Evolutionary conservation across 306 rosid genomes (phyloP).

Genomic region (Cucumis hystrix): DNA sequence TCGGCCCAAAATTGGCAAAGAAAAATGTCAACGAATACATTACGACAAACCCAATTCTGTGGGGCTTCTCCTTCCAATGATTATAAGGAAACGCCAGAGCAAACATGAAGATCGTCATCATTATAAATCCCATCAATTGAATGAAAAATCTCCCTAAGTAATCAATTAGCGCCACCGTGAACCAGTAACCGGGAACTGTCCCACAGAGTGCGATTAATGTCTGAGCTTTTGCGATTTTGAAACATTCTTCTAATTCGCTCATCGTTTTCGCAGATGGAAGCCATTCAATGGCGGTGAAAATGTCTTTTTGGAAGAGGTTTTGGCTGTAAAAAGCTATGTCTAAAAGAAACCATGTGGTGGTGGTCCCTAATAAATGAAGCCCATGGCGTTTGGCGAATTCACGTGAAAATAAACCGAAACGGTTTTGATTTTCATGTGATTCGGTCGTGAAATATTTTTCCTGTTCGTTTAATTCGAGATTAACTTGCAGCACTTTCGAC

Average conservation of each 20-base stretch:
- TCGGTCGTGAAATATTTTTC: not conserved
- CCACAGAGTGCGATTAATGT: slow-evolving; percentile 9
- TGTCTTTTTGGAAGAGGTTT: slow-evolving; percentile 11
- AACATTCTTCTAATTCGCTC: slow-evolving; percentile 12
- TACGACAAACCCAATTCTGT: not conserved
- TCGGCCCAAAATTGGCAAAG: slow-evolving; percentile 15
- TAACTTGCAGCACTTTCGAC: slow-evolving; percentile 9
- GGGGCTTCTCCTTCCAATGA: slow-evolving; percentile 4
- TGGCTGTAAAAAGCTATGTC: slow-evolving; percentile 11
- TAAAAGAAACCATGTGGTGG: slow-evolving; percentile 3
- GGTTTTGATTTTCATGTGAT: not conserved
- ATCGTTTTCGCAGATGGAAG: not conserved
- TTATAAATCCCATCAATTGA: slow-evolving; percentile 11
- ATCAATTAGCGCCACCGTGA: slow-evolving; percentile 6
- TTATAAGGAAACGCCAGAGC: slow-evolving; percentile 10
- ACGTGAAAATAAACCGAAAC: not conserved
- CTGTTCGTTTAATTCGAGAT: not conserved
- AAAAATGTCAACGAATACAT: slow-evolving; percentile 10
- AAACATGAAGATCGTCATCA: slow-evolving; percentile 18
- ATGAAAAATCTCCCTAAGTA: not conserved
- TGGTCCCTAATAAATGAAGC: slow-evolving; percentile 1
- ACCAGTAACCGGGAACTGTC: slow-evolving; percentile 12
- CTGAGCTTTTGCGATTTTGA: slow-evolving; percentile 7
- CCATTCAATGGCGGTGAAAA: slow-evolving; percentile 1
- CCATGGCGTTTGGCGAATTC: slow-evolving; percentile 10